Conservation (phyloP, 768 basidiomycete genomes). For the Lentinula detonsa region DNA sequence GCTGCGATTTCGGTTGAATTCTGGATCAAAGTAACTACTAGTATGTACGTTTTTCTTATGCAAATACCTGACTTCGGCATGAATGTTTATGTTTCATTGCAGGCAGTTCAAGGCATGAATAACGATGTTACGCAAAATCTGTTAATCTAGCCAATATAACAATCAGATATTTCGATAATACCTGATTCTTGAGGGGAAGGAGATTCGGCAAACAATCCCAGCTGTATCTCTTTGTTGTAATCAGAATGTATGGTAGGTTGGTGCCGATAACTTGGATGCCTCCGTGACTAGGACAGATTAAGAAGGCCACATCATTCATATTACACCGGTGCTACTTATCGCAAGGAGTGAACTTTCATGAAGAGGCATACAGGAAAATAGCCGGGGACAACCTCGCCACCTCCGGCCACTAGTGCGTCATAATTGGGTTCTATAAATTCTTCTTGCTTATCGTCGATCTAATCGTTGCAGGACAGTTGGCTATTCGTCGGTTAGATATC, state of each 20-base stretch:
- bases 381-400: not conserved
- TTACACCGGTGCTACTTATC: too few species aligned
- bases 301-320: too few species aligned
- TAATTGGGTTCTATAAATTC: not conserved
- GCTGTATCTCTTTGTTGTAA: too few species aligned
- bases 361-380: not conserved
- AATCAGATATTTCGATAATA: not conserved
- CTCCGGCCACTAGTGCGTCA: not conserved
- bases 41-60: not conserved
- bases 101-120: not conserved
- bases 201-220: too few species aligned
- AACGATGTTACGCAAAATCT: not conserved
- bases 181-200: too few species aligned
- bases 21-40: not conserved
- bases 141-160: not conserved
- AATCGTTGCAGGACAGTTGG: not conserved
- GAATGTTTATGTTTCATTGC: not conserved
- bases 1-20: not conserved
- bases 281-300: too few species aligned
- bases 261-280: too few species aligned
- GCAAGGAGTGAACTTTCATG: too few species aligned
- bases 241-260: too few species aligned
- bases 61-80: not conserved
- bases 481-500: not conserved
- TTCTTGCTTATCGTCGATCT: not conserved